Percentiles rank a stretch among this genome's conserved stretches.
Evolutionary conservation across 2,329 filamentous ascomycete genomes (phyloP).

Genomic region (Escovopsis sp.): DNA sequence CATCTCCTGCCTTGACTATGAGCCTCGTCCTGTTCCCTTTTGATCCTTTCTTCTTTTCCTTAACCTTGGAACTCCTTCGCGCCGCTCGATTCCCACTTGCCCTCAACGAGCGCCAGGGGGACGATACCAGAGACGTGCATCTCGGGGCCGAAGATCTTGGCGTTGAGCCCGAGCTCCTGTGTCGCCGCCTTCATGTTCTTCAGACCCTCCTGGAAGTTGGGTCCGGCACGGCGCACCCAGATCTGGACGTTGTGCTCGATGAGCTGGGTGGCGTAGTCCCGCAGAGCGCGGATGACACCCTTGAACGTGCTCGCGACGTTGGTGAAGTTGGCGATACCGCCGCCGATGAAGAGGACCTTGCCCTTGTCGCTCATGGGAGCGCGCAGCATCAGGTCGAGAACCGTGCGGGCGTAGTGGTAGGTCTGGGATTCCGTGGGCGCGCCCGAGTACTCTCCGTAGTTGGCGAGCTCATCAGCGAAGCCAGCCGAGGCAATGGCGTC

Average conservation of each 20-base stretch:
- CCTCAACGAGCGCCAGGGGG: conserved; percentile 65
- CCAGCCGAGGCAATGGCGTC: conserved; percentile 95
- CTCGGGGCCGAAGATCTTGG: conserved; percentile 53
- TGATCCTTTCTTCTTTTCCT: not conserved
- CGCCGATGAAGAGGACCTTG: conserved; percentile 98
- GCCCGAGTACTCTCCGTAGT: conserved; percentile 99
- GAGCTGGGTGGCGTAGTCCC: conserved; percentile 72
- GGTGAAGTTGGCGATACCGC: conserved; percentile 99
- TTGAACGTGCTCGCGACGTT: conserved; percentile 99
- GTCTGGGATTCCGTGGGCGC: conserved; percentile 97
- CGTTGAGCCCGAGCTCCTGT: conserved; percentile 70
- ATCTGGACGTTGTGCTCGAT: conserved; percentile 96
- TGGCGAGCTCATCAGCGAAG: conserved; percentile 90
- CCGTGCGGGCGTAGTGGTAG: conserved; percentile 95
- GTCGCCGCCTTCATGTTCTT: conserved; percentile 99
- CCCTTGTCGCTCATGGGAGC: conserved; percentile 72
- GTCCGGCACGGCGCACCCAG: conserved; percentile 76
- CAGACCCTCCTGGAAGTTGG: conserved; percentile 99
- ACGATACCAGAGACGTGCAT: conserved; percentile 98
- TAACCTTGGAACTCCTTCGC: conserved; percentile 46
- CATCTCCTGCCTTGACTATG: conserved; percentile 9
- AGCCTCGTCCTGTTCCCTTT: conserved; percentile 1
- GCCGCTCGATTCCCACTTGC: conserved; percentile 46
- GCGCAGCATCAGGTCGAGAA: conserved; percentile 93
- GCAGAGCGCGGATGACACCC: conserved; percentile 92